Conservation (phyloP, 2,329 filamentous ascomycete species). For the Grosmannia clavigera region DNA sequence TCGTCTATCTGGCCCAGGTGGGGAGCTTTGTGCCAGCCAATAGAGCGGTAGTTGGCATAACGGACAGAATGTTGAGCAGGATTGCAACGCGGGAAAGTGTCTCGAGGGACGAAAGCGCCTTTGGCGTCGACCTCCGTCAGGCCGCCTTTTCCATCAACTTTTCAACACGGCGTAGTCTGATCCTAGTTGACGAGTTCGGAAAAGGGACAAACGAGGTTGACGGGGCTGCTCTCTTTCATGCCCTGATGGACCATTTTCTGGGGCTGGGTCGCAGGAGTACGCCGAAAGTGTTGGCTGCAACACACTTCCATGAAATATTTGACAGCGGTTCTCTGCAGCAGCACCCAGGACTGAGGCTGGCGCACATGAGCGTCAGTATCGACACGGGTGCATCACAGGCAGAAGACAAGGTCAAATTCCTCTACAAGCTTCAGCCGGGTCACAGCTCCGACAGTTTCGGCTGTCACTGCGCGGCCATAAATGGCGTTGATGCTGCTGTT, state of each 20-base stretch:
- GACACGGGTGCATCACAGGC: slow-evolving; percentile 35
- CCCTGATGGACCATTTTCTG: slow-evolving; percentile 44
- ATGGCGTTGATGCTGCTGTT: slow-evolving; percentile 63
- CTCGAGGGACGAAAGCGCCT: slow-evolving; percentile 46
- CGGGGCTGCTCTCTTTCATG: slow-evolving; percentile 45
- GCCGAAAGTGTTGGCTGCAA: slow-evolving; percentile 49
- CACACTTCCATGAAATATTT: slow-evolving; percentile 61
- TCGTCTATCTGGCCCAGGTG: slow-evolving; percentile 84
- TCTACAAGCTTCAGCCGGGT: slow-evolving; percentile 59
- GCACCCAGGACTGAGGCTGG: slow-evolving; percentile 42
- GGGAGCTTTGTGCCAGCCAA: slow-evolving; percentile 85
- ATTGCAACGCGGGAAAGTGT: slow-evolving; percentile 62
- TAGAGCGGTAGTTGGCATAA: slow-evolving; percentile 65
- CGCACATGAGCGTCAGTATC: slow-evolving; percentile 59
- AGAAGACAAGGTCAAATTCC: slow-evolving; percentile 56
- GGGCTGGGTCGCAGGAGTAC: slow-evolving; percentile 25
- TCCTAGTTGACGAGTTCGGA: slow-evolving; percentile 89
- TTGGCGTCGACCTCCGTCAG: slow-evolving; percentile 75
- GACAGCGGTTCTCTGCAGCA: slow-evolving; percentile 44
- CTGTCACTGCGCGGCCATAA: slow-evolving; percentile 72
- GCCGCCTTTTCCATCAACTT: slow-evolving; percentile 64
- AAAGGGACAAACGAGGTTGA: slow-evolving; percentile 49
- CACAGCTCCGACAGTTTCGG: slow-evolving; percentile 74
- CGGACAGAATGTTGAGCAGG: slow-evolving; percentile 83
- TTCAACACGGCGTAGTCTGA: slow-evolving; percentile 61